phyloP scores from a whole-genome alignment of 2,329 filamentous ascomycete genomes.

The Aspergillus bombycis region DNA sequence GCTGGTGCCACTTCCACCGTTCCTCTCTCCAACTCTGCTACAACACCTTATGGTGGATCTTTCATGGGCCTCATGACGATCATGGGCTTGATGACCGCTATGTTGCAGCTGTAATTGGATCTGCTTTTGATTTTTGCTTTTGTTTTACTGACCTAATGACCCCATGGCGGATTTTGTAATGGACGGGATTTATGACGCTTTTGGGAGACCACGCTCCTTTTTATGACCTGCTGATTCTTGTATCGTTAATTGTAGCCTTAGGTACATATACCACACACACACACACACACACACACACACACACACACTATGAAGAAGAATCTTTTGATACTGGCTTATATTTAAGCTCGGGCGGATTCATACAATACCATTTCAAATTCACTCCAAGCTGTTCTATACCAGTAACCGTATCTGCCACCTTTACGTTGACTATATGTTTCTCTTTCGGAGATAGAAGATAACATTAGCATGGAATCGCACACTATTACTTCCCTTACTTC shows the following conservation, averaged over 20 bases:
- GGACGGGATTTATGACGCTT: slow-evolving; percentile 1
- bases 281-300: not conserved
- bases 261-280: not conserved
- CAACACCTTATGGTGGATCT: slow-evolving; percentile 27
- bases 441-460: not conserved
- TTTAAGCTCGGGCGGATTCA: not conserved
- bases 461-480: not conserved
- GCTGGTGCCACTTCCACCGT: slow-evolving; percentile 18
- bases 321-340: not conserved
- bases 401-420: too few relatives aligned
- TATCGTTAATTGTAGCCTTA: slow-evolving; percentile 1
- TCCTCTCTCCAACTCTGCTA: slow-evolving; percentile 23
- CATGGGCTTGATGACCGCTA: slow-evolving; percentile 28
- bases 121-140: not conserved
- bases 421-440: not conserved
- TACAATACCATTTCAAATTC: not conserved
- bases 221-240: slow-evolving; percentile 1
- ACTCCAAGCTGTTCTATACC: not conserved
- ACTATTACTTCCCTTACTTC: not conserved
- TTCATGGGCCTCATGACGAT: slow-evolving; percentile 23
- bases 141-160: not conserved
- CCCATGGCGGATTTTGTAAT: slow-evolving; percentile 1
- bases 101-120: slow-evolving; percentile 33
- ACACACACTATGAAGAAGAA: not conserved
- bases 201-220: slow-evolving; percentile 3